Evolutionary conservation across 2,329 filamentous ascomycete genomes (phyloP).

Genomic region (Spiromastix sp.): DNA sequence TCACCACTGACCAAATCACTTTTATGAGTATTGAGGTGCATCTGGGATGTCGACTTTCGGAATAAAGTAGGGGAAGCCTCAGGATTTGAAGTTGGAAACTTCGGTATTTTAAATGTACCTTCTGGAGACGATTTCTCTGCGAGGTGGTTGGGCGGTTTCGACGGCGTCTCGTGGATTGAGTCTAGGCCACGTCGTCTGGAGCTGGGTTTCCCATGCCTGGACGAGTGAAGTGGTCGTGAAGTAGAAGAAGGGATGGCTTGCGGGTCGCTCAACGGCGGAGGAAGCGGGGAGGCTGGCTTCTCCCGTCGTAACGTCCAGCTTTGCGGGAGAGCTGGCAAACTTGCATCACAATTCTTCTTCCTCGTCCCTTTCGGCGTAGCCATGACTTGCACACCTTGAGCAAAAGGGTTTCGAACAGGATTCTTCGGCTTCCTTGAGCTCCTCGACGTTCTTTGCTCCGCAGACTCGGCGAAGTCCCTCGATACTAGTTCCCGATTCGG

Average conservation of each 20-base stretch:
- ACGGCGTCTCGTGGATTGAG: conserved; percentile 28
- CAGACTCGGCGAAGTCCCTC: conserved; percentile 34
- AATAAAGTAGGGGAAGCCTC: conserved; percentile 3
- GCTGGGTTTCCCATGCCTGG: conserved; percentile 13
- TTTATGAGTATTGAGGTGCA: conserved; percentile 4
- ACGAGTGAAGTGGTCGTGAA: conserved; percentile 19
- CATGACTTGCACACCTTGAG: conserved; percentile 38
- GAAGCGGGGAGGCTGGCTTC: conserved; percentile 16
- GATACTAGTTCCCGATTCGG: conserved; percentile 38
- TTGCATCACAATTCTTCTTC: conserved; percentile 12
- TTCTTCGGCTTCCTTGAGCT: conserved; percentile 31
- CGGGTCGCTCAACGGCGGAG: conserved; percentile 21
- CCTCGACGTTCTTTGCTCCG: conserved; percentile 20
- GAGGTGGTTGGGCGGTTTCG: conserved; percentile 13
- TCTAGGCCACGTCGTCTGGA: conserved; percentile 6
- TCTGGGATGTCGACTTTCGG: conserved; percentile 9
- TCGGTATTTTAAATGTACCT: conserved; percentile 3
- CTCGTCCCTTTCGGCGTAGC: conserved; percentile 30
- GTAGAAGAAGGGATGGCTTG: conserved; percentile 24
- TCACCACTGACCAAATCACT: conserved; percentile 6
- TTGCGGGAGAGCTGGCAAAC: conserved; percentile 19
- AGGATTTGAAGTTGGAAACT: conserved; percentile 1
- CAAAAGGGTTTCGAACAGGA: conserved; percentile 30
- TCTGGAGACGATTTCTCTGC: neutral
- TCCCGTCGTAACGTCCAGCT: conserved; percentile 20